A percentile compares a stretch with the other conserved stretches of the same genome.
Evolutionary conservation across 2,329 filamentous ascomycete genomes (phyloP).

Genomic region (Colletotrichum karsti): DNA sequence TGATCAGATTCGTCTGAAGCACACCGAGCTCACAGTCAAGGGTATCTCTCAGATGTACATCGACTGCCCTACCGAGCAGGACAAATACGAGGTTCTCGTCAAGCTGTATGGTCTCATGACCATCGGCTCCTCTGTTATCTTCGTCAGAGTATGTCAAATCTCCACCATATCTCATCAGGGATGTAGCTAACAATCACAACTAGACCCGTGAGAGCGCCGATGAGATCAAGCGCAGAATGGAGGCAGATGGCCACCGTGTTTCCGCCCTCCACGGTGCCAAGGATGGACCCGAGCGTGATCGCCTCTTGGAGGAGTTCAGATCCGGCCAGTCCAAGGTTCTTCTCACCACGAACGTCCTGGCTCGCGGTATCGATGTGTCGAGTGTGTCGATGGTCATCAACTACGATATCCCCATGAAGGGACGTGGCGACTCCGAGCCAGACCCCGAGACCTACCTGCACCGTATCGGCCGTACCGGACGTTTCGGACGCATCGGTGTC

Average conservation of each 20-base stretch:
- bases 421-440: slow-evolving; percentile 79
- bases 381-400: slow-evolving; percentile 98
- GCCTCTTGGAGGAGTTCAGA: slow-evolving; percentile 87
- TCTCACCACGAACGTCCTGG: slow-evolving; percentile 96
- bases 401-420: slow-evolving; percentile 86
- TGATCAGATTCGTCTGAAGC: slow-evolving; percentile 86
- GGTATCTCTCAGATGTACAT: slow-evolving; percentile 99
- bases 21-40: slow-evolving; percentile 93
- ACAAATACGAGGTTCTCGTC: slow-evolving; percentile 89
- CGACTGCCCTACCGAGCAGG: slow-evolving; percentile 82
- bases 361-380: slow-evolving; percentile 91
- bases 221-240: slow-evolving; percentile 87
- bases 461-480: slow-evolving; percentile 95
- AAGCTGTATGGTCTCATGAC: slow-evolving; percentile 97
- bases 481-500: slow-evolving; percentile 95
- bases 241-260: slow-evolving; percentile 88
- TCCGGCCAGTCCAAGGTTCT: slow-evolving; percentile 90
- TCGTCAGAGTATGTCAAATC: slow-evolving; percentile 76
- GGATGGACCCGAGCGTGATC: slow-evolving; percentile 84
- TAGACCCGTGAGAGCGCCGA: slow-evolving; percentile 87
- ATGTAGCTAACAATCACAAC: background rate
- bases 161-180: too few relatives aligned
- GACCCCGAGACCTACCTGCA: slow-evolving; percentile 97
- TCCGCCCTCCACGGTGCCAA: slow-evolving; percentile 89
- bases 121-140: slow-evolving; percentile 97